Evolutionary conservation across 2,329 filamentous ascomycete species (phyloP), one percentile per base, ranked within the genome.

Genomic region (Aspergillus caelatus): DNA sequence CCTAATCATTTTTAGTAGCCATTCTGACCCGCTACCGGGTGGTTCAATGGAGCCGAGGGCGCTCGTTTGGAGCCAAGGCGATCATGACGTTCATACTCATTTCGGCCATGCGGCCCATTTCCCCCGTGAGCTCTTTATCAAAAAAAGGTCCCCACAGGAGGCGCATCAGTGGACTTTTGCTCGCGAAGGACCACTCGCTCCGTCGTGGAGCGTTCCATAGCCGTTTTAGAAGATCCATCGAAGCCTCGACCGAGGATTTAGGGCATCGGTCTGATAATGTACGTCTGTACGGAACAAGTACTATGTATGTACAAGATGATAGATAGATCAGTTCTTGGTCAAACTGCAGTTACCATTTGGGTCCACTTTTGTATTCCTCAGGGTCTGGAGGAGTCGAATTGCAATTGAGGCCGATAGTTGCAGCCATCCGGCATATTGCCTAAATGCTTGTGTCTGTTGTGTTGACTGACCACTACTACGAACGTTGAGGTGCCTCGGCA

Each of bases 21-120:
- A 55, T 50, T 21, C 19, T 43, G 32, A 57, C 53, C 59, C 41
- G 45, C 39, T 26, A 16, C 54, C 41, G 62, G 58, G 61, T 41
- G 53, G 48, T 43, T 34, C 34, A 63, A 62, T 53, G 50, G 64
- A 61, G 63, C 53, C 43, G 60, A 64, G 61, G 41, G 45, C 62
- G 63, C 62, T 66, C 62, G 63, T 69, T 68, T 61, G 61, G 58
- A 64, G 63, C 63, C 63, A 68, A 66, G 65, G 58, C 55, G 59
- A 63, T 65, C 58, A 62, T 63, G 65, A 66, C 61, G 60, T 61
- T 64, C 60, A 46, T 61, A 60, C 61, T 70, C 66, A 65, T 70
- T 71, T 70, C 68, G 68, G 68, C 64, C 61, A 64, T 58, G 61
- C 67, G 65, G 66, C 65, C 61, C 66, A 69, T 67, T 66, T 61